Percentiles rank a stretch among this genome's conserved stretches.
Evolutionary conservation across 202 grass and related monocot species (phyloP).

Genomic region (Zizania palustris): DNA sequence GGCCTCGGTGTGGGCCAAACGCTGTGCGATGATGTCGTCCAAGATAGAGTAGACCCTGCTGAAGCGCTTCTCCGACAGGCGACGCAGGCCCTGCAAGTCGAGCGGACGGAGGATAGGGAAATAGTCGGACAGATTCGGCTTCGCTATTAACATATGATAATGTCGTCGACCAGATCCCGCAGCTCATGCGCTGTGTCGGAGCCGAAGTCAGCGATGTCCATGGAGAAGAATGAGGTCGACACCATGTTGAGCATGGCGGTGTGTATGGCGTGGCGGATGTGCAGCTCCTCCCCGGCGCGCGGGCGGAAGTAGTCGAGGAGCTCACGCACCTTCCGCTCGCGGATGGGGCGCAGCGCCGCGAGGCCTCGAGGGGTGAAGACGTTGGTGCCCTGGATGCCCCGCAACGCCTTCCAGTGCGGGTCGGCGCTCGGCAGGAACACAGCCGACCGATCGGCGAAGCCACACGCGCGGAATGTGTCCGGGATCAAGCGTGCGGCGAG

Average conservation of each 20-base stretch:
- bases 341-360: not conserved
- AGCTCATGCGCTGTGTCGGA: slow-evolving; percentile 32
- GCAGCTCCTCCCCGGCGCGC: slow-evolving; percentile 5
- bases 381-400: slow-evolving; percentile 38
- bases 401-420: slow-evolving; percentile 41
- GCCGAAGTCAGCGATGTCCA: slow-evolving; percentile 45
- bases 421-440: slow-evolving; percentile 43
- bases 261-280: slow-evolving; percentile 34
- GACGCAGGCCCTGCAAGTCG: slow-evolving; percentile 44
- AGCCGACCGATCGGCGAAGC: slow-evolving; percentile 36
- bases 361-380: slow-evolving; percentile 47
- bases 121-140: slow-evolving; percentile 51
- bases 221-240: slow-evolving; percentile 46
- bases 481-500: slow-evolving; percentile 38
- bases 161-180: not conserved
- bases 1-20: not conserved
- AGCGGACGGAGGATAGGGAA: slow-evolving; percentile 44
- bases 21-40: slow-evolving; percentile 28
- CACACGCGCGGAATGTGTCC: slow-evolving; percentile 22
- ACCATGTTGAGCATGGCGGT: slow-evolving; percentile 53
- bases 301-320: not conserved
- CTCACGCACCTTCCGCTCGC: slow-evolving; percentile 46
- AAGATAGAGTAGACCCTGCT: not conserved
- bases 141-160: not conserved
- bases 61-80: not conserved